These are phyloP conservation scores for Paecilomyces formosus DNA, from an alignment of 2,329 filamentous ascomycete species.

Conservation along the genomic window DNA sequence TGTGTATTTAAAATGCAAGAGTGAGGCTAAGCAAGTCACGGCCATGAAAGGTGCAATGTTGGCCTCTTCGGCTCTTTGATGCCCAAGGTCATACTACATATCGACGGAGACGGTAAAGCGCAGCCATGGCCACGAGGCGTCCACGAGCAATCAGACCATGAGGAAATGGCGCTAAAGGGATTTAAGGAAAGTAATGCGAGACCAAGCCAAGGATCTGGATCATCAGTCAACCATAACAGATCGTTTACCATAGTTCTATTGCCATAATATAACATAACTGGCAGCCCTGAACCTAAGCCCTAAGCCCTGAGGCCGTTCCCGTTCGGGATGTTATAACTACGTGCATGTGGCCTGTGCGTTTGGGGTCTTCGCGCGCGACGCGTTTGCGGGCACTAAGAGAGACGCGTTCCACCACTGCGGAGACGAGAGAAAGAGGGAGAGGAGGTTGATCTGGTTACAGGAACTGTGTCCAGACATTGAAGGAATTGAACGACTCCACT, in stretches of 20 bases:
- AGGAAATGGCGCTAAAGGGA: slow-evolving; percentile 23
- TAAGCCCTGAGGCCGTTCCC: slow-evolving; percentile 18
- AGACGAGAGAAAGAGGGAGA: neutral
- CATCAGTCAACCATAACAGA: neutral
- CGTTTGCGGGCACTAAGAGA: slow-evolving; percentile 9
- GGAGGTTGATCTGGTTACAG: slow-evolving; percentile 2
- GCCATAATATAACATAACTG: neutral
- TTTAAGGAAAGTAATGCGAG: slow-evolving; percentile 12
- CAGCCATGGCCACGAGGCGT: slow-evolving; percentile 20
- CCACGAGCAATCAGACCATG: slow-evolving; percentile 33
- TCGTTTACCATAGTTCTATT: neutral
- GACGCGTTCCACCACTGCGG: neutral
- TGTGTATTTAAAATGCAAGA: neutral
- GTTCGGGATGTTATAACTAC: slow-evolving; percentile 11
- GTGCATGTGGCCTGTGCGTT: neutral
- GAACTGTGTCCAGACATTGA: slow-evolving; percentile 13
- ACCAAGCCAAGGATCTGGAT: neutral
- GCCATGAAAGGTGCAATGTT: neutral
- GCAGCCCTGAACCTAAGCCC: slow-evolving; percentile 22
- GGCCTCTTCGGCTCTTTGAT: neutral
- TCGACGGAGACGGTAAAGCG: neutral
- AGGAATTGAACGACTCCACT: neutral
- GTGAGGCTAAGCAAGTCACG: neutral
- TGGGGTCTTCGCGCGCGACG: slow-evolving; percentile 7
- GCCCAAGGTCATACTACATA: neutral